Conservation (phyloP, 1,284 basidiomycete genomes). For the Cutaneotrichosporon cavernicola region DNA sequence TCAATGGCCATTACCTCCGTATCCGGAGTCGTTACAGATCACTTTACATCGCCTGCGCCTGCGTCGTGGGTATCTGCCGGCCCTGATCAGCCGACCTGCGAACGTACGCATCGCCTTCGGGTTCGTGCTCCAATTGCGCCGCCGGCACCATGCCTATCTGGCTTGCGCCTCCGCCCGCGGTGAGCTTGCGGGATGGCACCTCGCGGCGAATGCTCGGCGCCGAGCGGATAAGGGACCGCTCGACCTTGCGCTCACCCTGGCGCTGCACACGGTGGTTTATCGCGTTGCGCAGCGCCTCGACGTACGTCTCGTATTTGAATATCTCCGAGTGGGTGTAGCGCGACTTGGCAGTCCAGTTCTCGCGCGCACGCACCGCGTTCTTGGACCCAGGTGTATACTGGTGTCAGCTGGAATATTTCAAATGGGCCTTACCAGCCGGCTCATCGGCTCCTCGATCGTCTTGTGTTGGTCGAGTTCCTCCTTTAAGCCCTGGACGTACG, state of each 20-base stretch:
- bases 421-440: conserved; percentile 63
- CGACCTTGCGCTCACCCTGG: conserved; percentile 48
- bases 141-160: background rate
- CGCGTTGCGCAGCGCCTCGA: conserved; percentile 77
- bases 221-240: conserved; percentile 29
- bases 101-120: background rate
- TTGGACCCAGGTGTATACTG: conserved; percentile 76
- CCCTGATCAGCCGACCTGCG: conserved; percentile 2
- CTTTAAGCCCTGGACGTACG: conserved; percentile 73
- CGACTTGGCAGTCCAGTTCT: conserved; percentile 90
- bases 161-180: background rate
- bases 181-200: conserved; percentile 2
- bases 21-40: conserved; percentile 2
- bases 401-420: conserved; percentile 1
- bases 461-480: conserved; percentile 80
- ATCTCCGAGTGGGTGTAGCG: conserved; percentile 85
- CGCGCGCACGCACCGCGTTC: conserved; percentile 71
- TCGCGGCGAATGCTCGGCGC: conserved; percentile 2
- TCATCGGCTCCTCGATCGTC: conserved; percentile 78
- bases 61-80: conserved; percentile 1
- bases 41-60: background rate
- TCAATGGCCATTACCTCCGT: background rate
- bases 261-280: conserved; percentile 78
- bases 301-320: conserved; percentile 94
- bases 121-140: background rate